Evolutionary conservation across 495 filamentous ascomycete genomes (phyloP), one percentile per base, ranked within the genome.

Genomic region (Penicillium crystallinum): DNA sequence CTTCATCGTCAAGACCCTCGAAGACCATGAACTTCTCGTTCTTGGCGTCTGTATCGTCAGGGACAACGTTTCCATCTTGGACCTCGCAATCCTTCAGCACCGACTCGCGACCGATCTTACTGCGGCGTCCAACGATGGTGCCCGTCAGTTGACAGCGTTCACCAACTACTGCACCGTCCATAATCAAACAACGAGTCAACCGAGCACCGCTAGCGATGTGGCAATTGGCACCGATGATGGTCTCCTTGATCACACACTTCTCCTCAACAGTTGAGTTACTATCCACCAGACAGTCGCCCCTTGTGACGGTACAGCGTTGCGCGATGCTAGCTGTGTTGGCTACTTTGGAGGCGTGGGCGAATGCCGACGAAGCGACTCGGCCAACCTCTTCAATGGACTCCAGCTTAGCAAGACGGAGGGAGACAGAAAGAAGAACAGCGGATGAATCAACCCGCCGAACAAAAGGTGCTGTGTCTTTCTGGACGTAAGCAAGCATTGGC

Each of bases 371-470:
- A 0, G 73, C 64, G 0, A 73, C 66, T 11, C 72, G 69, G 37
- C 81, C 82, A 19, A 76, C 63, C 35, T 89, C 83, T 56, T 90
- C 86, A 23, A 88, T 67, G 1, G 88, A 82, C 53, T 81, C 76
- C 12, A 83, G 71, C 49, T 90, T 91, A 31, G 93, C 93, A 17
- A 98, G 83, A 55, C 83, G 81, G n/a, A 97, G 82, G 1, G 90
- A 95, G 27, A 88, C 77, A 41, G 82, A 79, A 0, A 96, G 79
- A 2, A 97, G 84, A 17, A 95, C 77, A 27, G 88, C 80, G 0
- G 87, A 78, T 17, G 87, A 96, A 62, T 98, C 93, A 21, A 96
- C 88, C 18, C 93, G 87, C 44, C 91, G 82, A 52, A 96, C 83
- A 9, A 96, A 72, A 1, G 84, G 83, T 2, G 72, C 49, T 3